Conservation (phyloP, 2,329 filamentous ascomycete genomes). For the Parafenestella ontariensis region DNA sequence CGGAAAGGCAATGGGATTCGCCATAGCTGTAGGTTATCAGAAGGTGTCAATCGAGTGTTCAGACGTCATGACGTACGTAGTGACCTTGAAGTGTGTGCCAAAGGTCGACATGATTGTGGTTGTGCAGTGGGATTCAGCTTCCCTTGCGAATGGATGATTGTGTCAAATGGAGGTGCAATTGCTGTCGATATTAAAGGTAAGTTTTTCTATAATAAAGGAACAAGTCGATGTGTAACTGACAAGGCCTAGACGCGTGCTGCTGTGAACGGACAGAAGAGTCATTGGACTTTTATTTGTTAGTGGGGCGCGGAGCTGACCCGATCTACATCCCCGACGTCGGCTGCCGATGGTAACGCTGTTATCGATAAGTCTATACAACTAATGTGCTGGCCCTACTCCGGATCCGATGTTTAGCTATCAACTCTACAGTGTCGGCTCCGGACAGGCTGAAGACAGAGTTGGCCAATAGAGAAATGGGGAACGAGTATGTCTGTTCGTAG, state of each 20-base stretch:
- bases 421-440: background rate
- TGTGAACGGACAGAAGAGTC: slow-evolving; percentile 27
- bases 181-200: background rate
- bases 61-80: slow-evolving; percentile 67
- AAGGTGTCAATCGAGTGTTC: slow-evolving; percentile 1
- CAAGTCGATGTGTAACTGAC: background rate
- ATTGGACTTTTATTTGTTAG: slow-evolving; percentile 30
- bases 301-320: slow-evolving; percentile 26
- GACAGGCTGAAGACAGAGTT: no score
- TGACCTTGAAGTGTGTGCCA: slow-evolving; percentile 80
- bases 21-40: slow-evolving; percentile 65
- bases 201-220: background rate
- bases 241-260: slow-evolving; percentile 14
- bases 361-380: slow-evolving; percentile 5
- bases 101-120: slow-evolving; percentile 70
- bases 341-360: slow-evolving; percentile 6
- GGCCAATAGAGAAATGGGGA: no score
- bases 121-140: slow-evolving; percentile 11
- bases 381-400: background rate
- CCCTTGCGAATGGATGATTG: slow-evolving; percentile 1
- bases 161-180: slow-evolving; percentile 5
- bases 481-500: no score
- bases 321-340: slow-evolving; percentile 19
- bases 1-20: slow-evolving; percentile 89
- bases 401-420: background rate